Evolutionary conservation across 306 rosid species (phyloP).

Genomic region (Calophaca sinica): DNA sequence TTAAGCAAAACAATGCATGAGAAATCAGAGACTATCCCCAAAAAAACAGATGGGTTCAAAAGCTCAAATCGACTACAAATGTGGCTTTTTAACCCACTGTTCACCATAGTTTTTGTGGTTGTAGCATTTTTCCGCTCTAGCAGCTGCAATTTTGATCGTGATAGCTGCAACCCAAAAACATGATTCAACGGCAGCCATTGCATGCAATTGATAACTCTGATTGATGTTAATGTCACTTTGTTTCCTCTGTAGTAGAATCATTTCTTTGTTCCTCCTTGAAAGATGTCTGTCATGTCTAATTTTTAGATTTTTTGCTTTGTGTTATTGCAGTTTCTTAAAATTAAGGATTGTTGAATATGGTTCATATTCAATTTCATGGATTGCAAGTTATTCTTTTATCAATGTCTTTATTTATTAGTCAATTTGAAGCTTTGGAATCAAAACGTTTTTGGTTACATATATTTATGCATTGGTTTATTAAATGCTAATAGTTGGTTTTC

Average conservation of each 20-base stretch:
- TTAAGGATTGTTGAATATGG: constrained; percentile 1
- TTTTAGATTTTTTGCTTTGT: constrained; percentile 14
- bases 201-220: background rate
- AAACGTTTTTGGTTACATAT: background rate
- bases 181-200: too few species aligned
- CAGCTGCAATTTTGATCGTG: background rate
- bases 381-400: constrained; percentile 38
- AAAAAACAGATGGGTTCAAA: background rate
- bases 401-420: constrained; percentile 14
- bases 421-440: constrained; percentile 7
- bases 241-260: constrained; percentile 6
- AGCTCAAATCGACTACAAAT: background rate
- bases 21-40: background rate
- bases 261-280: constrained; percentile 32
- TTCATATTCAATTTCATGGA: constrained; percentile 33
- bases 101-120: background rate
- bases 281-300: background rate
- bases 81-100: background rate
- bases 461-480: constrained; percentile 5
- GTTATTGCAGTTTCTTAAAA: constrained; percentile 18
- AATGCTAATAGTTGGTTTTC: constrained; percentile 42
- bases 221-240: constrained; percentile 7
- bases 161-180: too few species aligned
- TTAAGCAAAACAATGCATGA: background rate
- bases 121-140: background rate